Percentiles rank a stretch among this genome's conserved stretches.
phyloP scores from a whole-genome alignment of 441 rosid species.

The Manihot esculenta region DNA sequence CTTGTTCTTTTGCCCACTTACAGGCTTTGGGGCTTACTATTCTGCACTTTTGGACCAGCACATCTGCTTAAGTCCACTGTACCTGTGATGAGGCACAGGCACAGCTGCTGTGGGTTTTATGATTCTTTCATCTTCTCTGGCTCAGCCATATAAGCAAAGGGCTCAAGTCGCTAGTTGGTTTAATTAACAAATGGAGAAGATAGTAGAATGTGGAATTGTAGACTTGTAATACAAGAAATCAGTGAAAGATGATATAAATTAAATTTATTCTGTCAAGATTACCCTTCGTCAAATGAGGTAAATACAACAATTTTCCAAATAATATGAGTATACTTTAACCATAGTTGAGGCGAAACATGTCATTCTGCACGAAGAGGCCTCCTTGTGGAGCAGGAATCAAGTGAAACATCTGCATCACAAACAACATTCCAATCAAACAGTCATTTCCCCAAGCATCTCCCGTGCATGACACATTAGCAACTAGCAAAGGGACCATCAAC shows the following conservation, averaged over 20 bases:
- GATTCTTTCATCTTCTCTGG: no score
- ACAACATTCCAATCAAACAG: background rate
- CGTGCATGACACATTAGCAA: background rate
- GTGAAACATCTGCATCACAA: slow-evolving; percentile 73
- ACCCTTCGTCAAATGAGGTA: background rate
- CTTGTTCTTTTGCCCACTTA: no score
- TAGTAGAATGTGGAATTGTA: background rate
- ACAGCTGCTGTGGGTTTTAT: background rate
- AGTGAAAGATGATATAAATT: background rate
- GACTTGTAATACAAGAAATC: background rate
- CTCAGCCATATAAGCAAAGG: background rate
- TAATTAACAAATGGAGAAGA: background rate
- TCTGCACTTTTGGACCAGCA: slow-evolving; percentile 60
- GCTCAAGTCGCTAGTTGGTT: background rate
- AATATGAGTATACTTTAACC: slow-evolving; percentile 33
- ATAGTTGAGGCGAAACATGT: slow-evolving; percentile 83
- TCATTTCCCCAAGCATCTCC: background rate
- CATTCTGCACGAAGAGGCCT: slow-evolving; percentile 72
- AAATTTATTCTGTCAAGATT: background rate
- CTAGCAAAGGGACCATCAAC: no score
- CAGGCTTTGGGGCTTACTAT: slow-evolving; percentile 40
- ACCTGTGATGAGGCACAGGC: no score
- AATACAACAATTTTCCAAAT: background rate
- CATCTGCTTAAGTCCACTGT: no score
- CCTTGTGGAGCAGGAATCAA: slow-evolving; percentile 56